Evolutionary conservation across 2,329 filamentous ascomycete genomes (phyloP).

Genomic region (Aspergillus novofumigatus): DNA sequence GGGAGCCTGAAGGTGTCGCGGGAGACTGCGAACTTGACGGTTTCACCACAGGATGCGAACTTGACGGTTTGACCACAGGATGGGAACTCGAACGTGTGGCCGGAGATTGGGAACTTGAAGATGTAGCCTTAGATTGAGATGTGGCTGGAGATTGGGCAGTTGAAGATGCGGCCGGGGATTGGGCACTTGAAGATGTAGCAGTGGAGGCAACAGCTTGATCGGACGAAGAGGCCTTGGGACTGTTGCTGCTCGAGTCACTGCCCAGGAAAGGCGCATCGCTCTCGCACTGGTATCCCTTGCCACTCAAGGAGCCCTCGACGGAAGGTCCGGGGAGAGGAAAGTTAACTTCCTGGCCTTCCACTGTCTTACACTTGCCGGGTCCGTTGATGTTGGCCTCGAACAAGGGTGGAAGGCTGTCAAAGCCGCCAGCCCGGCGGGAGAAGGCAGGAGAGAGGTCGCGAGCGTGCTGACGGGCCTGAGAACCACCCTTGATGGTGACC

Average conservation of each 20-base stretch:
- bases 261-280: constrained; percentile 29
- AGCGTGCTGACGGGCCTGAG: constrained; percentile 9
- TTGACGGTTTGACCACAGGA: too few relatives aligned
- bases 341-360: constrained; percentile 54
- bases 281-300: constrained; percentile 33
- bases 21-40: too few relatives aligned
- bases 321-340: constrained; percentile 64
- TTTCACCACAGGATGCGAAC: too few relatives aligned
- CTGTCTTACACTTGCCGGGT: constrained; percentile 51
- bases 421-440: constrained; percentile 23
- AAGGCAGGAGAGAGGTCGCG: constrained; percentile 6
- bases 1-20: background rate
- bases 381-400: constrained; percentile 67
- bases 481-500: constrained; percentile 53
- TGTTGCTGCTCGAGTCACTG: background rate
- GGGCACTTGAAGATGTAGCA: background rate
- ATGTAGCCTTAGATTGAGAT: background rate
- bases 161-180: background rate
- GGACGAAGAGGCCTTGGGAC: constrained; percentile 2
- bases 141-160: background rate
- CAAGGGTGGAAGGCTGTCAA: constrained; percentile 60
- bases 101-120: too few relatives aligned
- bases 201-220: background rate
- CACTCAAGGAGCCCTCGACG: constrained; percentile 37
- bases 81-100: too few relatives aligned